Evolutionary conservation across 148 eudicot genomes (phyloP), one percentile per base, ranked within the genome.

Genomic region (Vaccinium corymbosum): DNA sequence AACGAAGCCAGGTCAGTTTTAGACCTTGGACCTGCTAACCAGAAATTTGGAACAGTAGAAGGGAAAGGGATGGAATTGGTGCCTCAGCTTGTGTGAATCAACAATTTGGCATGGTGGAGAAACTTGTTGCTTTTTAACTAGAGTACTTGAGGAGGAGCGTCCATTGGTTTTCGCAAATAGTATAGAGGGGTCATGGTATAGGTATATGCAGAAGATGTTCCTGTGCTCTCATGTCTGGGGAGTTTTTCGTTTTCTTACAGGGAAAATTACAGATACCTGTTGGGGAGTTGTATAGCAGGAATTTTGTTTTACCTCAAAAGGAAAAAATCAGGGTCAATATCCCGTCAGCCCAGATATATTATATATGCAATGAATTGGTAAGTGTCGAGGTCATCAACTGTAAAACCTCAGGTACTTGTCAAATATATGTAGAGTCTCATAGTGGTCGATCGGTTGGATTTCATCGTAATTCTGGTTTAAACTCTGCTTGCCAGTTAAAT

Each of bases 31-130:
- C 57, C 84, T 49, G 59, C 68, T 73, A 82, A 68, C 48, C 77
- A 64, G 83, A 61, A 82, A 55, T 73, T 25, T 74, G 9, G 53
- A 52, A 29, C n/a, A 17, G 77, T 53, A 82, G 78, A 52, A 82
- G 78, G 46, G 35, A 55, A 52, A 82, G 78, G 46, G 53, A 55
- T 81, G 56, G 22, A 32, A 73, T 29, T n/a, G 52, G 84, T 73
- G 42, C 29, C 62, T 6, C 4, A 20, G n/a, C 79, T 55, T n/a
- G 35, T 20, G 29, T 70, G 83, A 70, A 71, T 81, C 14, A 55
- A 82, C 22, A 35, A 52, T 51, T 51, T 25, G 50, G 56, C 56
- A 8, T 3, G 53, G 53, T 12, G 35, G 79, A 32, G 42, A 73
- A 53, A 62, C 29, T 19, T 82, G 35, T 73, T 72, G 79, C 38